Evolutionary conservation across 1,284 basidiomycete species (phyloP).

Genomic region (Papiliotrema fonsecae): DNA sequence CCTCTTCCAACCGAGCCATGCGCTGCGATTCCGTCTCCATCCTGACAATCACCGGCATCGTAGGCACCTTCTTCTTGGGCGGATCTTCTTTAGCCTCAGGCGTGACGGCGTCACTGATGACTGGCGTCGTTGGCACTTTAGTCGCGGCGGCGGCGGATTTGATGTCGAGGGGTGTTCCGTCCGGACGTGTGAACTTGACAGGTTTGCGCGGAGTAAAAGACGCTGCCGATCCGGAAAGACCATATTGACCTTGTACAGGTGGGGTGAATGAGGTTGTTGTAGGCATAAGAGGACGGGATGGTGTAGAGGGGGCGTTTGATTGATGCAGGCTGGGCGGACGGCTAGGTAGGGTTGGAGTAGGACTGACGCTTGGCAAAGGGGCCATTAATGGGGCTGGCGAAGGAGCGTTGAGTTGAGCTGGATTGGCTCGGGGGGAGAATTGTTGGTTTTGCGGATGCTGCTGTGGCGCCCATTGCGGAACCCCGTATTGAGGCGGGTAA

Average conservation of each 20-base stretch:
- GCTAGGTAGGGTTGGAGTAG: conserved; percentile 34
- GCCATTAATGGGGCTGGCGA: conserved; percentile 29
- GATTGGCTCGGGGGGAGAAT: conserved; percentile 34
- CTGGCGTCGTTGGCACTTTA: conserved; percentile 14
- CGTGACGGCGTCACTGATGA: conserved; percentile 23
- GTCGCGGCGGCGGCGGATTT: conserved; percentile 33
- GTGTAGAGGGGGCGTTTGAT: conserved; percentile 33
- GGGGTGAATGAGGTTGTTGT: conserved; percentile 7
- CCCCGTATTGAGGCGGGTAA: neutral
- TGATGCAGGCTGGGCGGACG: conserved; percentile 32
- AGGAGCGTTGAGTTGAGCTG: conserved; percentile 21
- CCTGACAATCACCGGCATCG: conserved; percentile 44
- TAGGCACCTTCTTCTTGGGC: conserved; percentile 31
- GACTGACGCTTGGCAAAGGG: conserved; percentile 30
- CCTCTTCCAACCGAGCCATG: conserved; percentile 44
- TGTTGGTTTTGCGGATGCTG: conserved; percentile 20
- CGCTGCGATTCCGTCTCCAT: conserved; percentile 54
- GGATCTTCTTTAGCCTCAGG: conserved; percentile 18
- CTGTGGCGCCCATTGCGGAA: conserved; percentile 21
- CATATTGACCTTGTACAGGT: conserved; percentile 7
- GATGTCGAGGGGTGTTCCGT: conserved; percentile 42
- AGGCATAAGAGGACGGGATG: conserved; percentile 24
- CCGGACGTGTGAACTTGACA: conserved; percentile 45
- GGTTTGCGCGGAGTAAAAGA: conserved; percentile 39
- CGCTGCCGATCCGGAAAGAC: conserved; percentile 30